These are phyloP conservation scores for Ophiobolus disseminans DNA, from an alignment of 2,329 filamentous ascomycete species.

Conservation along the genomic window DNA sequence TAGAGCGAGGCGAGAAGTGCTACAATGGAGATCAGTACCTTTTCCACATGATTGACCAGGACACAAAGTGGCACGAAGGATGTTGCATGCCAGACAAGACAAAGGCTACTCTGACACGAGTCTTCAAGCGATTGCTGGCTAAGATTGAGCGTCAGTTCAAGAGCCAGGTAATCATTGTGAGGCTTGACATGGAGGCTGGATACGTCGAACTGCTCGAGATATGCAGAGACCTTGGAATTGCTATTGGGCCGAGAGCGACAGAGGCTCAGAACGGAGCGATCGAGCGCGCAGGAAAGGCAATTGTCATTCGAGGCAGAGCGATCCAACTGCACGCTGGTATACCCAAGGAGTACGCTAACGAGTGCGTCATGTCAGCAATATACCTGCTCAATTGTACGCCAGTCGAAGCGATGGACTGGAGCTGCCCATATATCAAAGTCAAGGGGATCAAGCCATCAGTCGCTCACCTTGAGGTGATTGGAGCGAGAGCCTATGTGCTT, in stretches of 20 bases:
- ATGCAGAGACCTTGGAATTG: conserved; percentile 1
- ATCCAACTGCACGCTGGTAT: conserved; percentile 5
- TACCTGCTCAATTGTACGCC: conserved; percentile 19
- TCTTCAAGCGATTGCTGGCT: conserved; percentile 3
- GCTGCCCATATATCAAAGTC: conserved; percentile 10
- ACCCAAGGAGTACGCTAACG: conserved; percentile 7
- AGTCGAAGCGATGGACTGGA: conserved; percentile 7
- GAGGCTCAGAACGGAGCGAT: background rate
- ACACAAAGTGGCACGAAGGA: conserved; percentile 8
- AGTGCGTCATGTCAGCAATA: conserved; percentile 6
- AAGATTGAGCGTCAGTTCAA: conserved; percentile 7
- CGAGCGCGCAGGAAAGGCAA: background rate
- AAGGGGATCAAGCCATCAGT: conserved; percentile 3
- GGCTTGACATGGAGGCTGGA: conserved; percentile 3
- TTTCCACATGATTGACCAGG: background rate
- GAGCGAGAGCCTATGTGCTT: conserved; percentile 11
- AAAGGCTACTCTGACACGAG: conserved; percentile 1
- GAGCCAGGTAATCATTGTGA: background rate
- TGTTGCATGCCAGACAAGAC: conserved; percentile 2
- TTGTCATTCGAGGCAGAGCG: conserved; percentile 8
- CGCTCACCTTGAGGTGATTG: conserved; percentile 3
- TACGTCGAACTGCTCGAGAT: background rate
- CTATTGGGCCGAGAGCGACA: background rate
- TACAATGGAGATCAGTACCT: conserved; percentile 5
- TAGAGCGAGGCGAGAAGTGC: conserved; percentile 3